These are phyloP conservation scores for Pythium sp. DNA, from an alignment of 352 stramenopile species.

Conservation along the genomic window DNA sequence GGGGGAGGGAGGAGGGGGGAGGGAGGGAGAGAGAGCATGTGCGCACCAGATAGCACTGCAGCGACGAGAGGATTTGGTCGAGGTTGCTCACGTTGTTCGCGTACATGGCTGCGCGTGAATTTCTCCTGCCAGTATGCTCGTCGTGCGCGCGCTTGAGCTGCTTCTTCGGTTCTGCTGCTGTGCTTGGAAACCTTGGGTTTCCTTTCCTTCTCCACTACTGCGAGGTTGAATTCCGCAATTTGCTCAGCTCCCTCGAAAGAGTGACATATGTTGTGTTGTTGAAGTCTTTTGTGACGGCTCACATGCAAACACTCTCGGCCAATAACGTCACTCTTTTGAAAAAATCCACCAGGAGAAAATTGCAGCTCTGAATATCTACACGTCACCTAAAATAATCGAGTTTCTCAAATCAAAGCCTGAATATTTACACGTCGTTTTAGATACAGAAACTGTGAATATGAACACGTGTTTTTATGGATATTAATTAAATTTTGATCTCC, in stretches of 20 bases:
- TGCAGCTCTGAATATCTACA: too few relatives aligned
- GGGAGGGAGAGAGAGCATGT: background rate
- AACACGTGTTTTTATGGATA: too few relatives aligned
- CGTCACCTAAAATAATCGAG: too few relatives aligned
- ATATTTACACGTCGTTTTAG: too few relatives aligned
- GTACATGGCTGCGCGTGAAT: slow-evolving; percentile 49
- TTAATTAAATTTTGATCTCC: too few relatives aligned
- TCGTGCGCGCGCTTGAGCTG: background rate
- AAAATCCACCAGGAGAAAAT: background rate
- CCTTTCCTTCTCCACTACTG: background rate
- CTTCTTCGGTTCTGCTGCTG: slow-evolving; percentile 1
- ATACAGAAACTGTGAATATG: too few relatives aligned
- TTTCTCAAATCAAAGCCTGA: too few relatives aligned
- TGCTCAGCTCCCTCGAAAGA: background rate
- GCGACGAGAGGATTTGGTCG: slow-evolving; percentile 84
- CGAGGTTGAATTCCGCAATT: background rate
- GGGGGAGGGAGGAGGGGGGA: too few relatives aligned
- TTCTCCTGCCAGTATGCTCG: background rate
- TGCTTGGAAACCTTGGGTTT: background rate
- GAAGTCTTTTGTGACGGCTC: background rate
- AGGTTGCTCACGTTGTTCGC: slow-evolving; percentile 85
- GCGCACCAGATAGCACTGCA: slow-evolving; percentile 78
- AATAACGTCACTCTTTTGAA: slow-evolving; percentile 1
- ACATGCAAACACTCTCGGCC: background rate
- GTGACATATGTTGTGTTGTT: slow-evolving; percentile 2